phyloP scores from a whole-genome alignment of 139 green algal species.

The Picochlorum sp. region DNA sequence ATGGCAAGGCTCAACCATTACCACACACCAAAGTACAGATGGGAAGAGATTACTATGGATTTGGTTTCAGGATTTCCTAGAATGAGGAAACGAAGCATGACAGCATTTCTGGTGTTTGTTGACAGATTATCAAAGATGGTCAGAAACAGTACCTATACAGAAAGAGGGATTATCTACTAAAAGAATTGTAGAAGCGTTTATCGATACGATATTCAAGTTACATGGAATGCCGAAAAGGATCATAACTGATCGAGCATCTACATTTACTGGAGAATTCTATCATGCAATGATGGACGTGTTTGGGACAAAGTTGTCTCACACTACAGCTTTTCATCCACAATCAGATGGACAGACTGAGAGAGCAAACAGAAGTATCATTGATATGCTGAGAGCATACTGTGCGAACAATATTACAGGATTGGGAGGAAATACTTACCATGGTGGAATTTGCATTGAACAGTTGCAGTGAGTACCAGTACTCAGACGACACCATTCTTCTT shows the following conservation, averaged over 20 bases:
- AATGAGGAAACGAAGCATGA: constrained; percentile 16
- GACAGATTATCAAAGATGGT: constrained; percentile 48
- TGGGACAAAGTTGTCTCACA: constrained; percentile 8
- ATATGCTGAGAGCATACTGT: constrained; percentile 40
- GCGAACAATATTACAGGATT: constrained; percentile 25
- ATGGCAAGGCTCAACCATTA: constrained; percentile 19
- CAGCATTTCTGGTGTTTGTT: constrained; percentile 41
- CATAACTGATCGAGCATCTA: constrained; percentile 24
- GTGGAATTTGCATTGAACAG: constrained; percentile 52
- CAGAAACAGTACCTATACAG: background rate
- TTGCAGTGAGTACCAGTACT: constrained; percentile 12
- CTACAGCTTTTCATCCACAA: constrained; percentile 38
- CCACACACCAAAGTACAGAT: constrained; percentile 24
- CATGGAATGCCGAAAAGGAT: constrained; percentile 21
- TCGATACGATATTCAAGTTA: constrained; percentile 15
- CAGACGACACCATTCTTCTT: constrained; percentile 31
- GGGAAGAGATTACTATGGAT: constrained; percentile 41
- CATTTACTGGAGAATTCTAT: constrained; percentile 28
- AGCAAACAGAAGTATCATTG: constrained; percentile 41
- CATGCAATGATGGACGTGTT: background rate
- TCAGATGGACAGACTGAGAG: constrained; percentile 60
- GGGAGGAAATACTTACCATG: constrained; percentile 30
- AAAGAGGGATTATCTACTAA: constrained; percentile 21
- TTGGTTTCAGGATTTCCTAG: constrained; percentile 45
- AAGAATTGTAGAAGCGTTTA: constrained; percentile 11